Percentiles rank a stretch among this genome's conserved stretches.
Conservation (phyloP, 768 basidiomycete genomes). For the Nidularia sp. region DNA sequence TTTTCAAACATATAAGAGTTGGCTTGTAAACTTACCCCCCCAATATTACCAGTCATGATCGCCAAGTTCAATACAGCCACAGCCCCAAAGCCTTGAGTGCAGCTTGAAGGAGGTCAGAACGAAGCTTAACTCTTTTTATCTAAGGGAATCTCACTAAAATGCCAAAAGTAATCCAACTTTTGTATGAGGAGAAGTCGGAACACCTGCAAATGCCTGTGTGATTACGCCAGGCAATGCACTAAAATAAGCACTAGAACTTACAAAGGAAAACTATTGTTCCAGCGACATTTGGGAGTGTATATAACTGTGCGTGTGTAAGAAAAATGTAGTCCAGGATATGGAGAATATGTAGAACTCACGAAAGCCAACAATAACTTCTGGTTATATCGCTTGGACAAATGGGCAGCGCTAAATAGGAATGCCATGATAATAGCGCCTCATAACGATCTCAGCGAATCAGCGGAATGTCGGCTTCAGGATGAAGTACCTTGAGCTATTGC, state of each 20-base stretch:
- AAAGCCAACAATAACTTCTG: conserved; percentile 44
- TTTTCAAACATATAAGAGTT: background rate
- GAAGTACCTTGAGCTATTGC: conserved; percentile 37
- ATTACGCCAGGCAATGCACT: background rate
- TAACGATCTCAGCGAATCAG: background rate
- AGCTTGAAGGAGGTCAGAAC: conserved; percentile 18
- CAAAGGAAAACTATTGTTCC: conserved; percentile 46
- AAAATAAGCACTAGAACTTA: conserved; percentile 6
- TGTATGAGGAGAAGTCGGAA: conserved; percentile 31
- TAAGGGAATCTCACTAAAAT: conserved; percentile 33
- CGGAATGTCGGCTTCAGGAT: background rate
- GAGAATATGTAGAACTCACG: conserved; percentile 13
- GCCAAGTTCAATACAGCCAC: conserved; percentile 42
- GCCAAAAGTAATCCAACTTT: conserved; percentile 44
- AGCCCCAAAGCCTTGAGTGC: conserved; percentile 42
- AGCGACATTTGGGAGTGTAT: conserved; percentile 43
- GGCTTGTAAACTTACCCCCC: conserved; percentile 22
- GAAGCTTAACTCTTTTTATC: background rate
- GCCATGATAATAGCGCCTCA: conserved; percentile 34
- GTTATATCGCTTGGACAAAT: conserved; percentile 33
- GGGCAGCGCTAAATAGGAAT: conserved; percentile 38
- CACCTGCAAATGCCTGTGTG: conserved; percentile 14
- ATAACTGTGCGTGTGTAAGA: conserved; percentile 19
- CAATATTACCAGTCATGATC: conserved; percentile 43
- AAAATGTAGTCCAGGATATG: too few relatives aligned